Evolutionary conservation across 768 basidiomycete genomes (phyloP), one percentile per base, ranked within the genome.

Genomic region (Phaeotremella skinneri): DNA sequence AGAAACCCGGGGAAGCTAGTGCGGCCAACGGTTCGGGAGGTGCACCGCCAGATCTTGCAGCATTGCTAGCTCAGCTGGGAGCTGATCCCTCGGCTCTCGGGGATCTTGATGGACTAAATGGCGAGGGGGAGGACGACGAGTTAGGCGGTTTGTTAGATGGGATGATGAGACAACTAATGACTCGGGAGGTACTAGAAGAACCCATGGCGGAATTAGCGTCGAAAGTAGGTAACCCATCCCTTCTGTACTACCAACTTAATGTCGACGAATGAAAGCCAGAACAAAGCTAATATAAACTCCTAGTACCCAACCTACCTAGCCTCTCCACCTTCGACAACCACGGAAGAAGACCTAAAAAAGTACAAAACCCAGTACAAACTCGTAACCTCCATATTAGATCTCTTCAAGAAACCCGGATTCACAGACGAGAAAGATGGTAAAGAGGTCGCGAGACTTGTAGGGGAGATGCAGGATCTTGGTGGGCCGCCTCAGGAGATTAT

Each of bases 111-210:
- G 66, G 27, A 16, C 62, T 52, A 1, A 60, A 29, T 2, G 69
- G 50, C n/a, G 62, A 51, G 1, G 69, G 61, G 17, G 70, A 64
- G 0, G 71, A 73, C 21, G 71, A 65, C 20, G 68, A 71, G 47
- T 25, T 69, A 2, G 67, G 62, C n/a, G 72, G 69, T 11, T 47
- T 78, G 41, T 59, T 78, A 49, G 77, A 78, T 60, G 75, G 75
- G 26, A 77, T 78, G 77, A 78, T 78, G 77, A 67, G 61, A 27
- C 70, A 74, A 43, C 63, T 78, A 41, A 77, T 78, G 75, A 76
- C 64, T 30, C 67, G 61, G 55, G 77, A 78, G 54, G 75, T 78
- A 1, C 49, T 78, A 47, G 72, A 77, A 52, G 76, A 76, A 48
- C 77, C 77, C 1, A 68, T 78, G 67, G 55, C 61, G 14, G 77